phyloP scores from a whole-genome alignment of 2,329 filamentous ascomycete species.

The Neonectria punicea region DNA sequence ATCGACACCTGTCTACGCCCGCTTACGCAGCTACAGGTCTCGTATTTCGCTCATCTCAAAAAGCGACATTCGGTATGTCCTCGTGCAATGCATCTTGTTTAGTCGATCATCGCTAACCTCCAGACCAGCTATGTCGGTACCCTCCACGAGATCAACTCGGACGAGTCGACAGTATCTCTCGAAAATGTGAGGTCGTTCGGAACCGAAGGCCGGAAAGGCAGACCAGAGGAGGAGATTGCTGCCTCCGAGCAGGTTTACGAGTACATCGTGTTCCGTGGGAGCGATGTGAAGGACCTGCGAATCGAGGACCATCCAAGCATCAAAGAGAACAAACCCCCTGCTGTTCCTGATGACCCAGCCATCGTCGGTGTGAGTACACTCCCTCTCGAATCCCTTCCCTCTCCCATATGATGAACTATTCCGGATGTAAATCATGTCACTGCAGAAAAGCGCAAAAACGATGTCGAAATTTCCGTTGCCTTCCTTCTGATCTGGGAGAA shows the following conservation, averaged over 20 bases:
- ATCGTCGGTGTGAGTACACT: slow-evolving; percentile 91
- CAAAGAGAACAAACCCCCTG: slow-evolving; percentile 79
- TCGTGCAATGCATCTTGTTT: slow-evolving; percentile 32
- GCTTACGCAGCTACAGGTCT: slow-evolving; percentile 67
- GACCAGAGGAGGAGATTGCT: slow-evolving; percentile 82
- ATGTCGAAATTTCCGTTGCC: slow-evolving; percentile 99
- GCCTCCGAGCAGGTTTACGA: slow-evolving; percentile 92
- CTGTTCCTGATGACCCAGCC: slow-evolving; percentile 92
- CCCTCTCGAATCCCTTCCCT: slow-evolving; percentile 13
- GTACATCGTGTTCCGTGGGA: slow-evolving; percentile 98
- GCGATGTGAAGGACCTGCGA: slow-evolving; percentile 96
- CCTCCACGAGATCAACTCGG: slow-evolving; percentile 97
- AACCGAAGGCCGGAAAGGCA: slow-evolving; percentile 87
- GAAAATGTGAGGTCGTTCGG: slow-evolving; percentile 96
- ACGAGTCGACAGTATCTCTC: slow-evolving; percentile 94
- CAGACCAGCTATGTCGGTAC: slow-evolving; percentile 86
- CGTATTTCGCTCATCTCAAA: slow-evolving; percentile 97
- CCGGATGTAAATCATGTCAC: slow-evolving; percentile 92
- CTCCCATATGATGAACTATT: slow-evolving; percentile 86
- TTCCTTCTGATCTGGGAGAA: slow-evolving; percentile 88
- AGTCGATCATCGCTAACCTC: slow-evolving; percentile 47
- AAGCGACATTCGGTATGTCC: slow-evolving; percentile 92
- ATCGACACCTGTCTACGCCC: slow-evolving; percentile 43
- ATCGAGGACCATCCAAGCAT: slow-evolving; percentile 85
- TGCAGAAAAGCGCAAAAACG: slow-evolving; percentile 94